Evolutionary conservation across 495 filamentous ascomycete species (phyloP), one percentile per base, ranked within the genome.

Genomic region (Penicillium fimorum): DNA sequence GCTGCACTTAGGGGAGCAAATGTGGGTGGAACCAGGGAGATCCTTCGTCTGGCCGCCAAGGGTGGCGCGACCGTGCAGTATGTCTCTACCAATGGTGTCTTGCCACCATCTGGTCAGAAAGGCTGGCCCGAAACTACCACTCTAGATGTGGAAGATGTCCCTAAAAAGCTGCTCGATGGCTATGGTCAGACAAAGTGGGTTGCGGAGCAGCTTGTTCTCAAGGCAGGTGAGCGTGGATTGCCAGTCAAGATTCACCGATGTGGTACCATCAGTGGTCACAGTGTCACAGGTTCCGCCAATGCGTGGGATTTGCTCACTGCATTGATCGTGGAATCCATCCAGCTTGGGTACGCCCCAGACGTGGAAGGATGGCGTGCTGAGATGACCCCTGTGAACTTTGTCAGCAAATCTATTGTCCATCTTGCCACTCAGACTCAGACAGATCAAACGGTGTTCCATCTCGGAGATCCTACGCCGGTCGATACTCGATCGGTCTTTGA

Each of bases 381-480:
- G 69, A 87, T 87, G 84, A 87, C 86, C 3, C 86, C 86, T 0
- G 86, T 86, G 3, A 85, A 89, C 67, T 87, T 87, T 51, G 82
- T 88, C 51, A 85, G 81, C 67, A 81, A 82, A 57, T 78, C 82
- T 0, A 87, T 89, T 53, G 64, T 86, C 30, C 78, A 83, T 38
- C 78, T 88, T 45, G 73, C 79, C 37, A 79, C 81, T 12, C 75
- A 85, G 41, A 78, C 70, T 1, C 64, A 81, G 12, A 70, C 73
- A 10, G 70, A 81, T 15, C 82, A 84, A 56, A 75, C 72, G 0
- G 67, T 87, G 18, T 85, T 85, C 71, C 86, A 89, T 56, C 70
- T 89, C 0, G 85, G 86, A 9, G 84, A 89, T 53, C 80, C 86
- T n/a, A 74, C 77, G 17, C 86, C 86, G 2, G 72, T 86, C 8